Evolutionary conservation across 2,329 filamentous ascomycete species (phyloP), one percentile per base, ranked within the genome.

Genomic region (Alternaria gaisen): DNA sequence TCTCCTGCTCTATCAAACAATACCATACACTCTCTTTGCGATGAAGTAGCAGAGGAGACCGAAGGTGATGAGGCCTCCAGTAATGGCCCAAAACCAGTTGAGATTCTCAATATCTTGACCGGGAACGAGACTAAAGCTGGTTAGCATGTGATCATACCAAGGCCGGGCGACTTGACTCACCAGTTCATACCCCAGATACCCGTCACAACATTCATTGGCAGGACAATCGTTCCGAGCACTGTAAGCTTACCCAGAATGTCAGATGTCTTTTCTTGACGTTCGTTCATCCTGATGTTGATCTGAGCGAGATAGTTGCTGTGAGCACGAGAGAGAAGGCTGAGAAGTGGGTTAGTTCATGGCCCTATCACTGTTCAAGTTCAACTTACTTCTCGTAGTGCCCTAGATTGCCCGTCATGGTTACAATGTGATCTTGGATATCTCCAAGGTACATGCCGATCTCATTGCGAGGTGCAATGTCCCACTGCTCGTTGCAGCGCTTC

Each of bases 121-220:
- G 0, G 95, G 95, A 0, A 99, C 95, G 84, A 92, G 93, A 36
- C 73, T 70, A 56, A 14, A 10, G 3, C 42, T 36, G 18, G 10
- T 65, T 38, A 65, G 63, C 34, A 58, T 50, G 28, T 56, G 20
- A 40, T 48, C 14, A 24, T 41, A 7, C 20, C 16, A 12, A 44
- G 24, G 7, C 28, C 1, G 1, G 24, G 22, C 0, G 28, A 41
- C n/a, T 16, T 7, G 38, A 69, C 70, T 69, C 60, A 72, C 73
- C 70, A 78, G 56, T 99, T 99, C 94, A 98, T 98, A 53, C 94
- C 95, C 94, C 94, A 99, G 72, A 98, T 88, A 69, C 95, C 95
- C 3, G 95, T 98, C 72, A 99, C 94, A 76, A 99, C 97, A 77
- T 99, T 99, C 94, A 99, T 97, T 11, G 95, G 95, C 58, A 99